Percentiles rank a stretch among this genome's conserved stretches.
Evolutionary conservation across 805 yeast species (phyloP).

Genomic region (Candida broadrunensis): DNA sequence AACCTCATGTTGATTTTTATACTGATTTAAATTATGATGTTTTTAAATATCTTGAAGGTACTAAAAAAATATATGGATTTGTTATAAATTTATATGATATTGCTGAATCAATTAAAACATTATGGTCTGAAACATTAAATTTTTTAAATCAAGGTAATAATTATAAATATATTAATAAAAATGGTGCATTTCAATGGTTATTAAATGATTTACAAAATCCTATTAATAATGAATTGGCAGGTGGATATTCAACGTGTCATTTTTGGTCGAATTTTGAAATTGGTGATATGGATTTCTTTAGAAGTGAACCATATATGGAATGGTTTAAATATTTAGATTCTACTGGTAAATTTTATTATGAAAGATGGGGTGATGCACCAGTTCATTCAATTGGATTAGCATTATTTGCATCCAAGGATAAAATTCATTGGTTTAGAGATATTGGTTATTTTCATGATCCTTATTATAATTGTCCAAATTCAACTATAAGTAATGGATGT

Average conservation of each 20-base stretch:
- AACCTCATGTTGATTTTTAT: slow-evolving; percentile 67
- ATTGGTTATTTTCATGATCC: slow-evolving; percentile 78
- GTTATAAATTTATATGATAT: slow-evolving; percentile 68
- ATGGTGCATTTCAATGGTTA: slow-evolving; percentile 53
- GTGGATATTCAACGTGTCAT: slow-evolving; percentile 69
- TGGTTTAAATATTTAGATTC: slow-evolving; percentile 66
- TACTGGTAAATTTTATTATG: slow-evolving; percentile 82
- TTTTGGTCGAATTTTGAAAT: slow-evolving; percentile 92
- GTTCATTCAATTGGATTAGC: slow-evolving; percentile 77
- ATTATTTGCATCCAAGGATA: slow-evolving; percentile 63
- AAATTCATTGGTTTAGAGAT: slow-evolving; percentile 85
- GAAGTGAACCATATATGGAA: slow-evolving; percentile 61
- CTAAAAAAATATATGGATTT: slow-evolving; percentile 72
- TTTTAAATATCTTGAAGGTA: slow-evolving; percentile 67
- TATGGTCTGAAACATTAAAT: slow-evolving; percentile 70
- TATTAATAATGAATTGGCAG: slow-evolving; percentile 34
- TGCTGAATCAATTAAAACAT: slow-evolving; percentile 55
- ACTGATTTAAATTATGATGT: slow-evolving; percentile 74
- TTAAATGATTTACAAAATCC: slow-evolving; percentile 53
- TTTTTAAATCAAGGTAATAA: slow-evolving; percentile 57
- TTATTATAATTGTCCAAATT: slow-evolving; percentile 71
- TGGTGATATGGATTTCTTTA: slow-evolving; percentile 76
- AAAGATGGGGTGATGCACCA: slow-evolving; percentile 94
- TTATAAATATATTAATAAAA: slow-evolving; percentile 46
- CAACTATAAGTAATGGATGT: slow-evolving; percentile 45